Evolutionary conservation across 331 rosid genomes (phyloP).

Genomic region (Saraca asoca): DNA sequence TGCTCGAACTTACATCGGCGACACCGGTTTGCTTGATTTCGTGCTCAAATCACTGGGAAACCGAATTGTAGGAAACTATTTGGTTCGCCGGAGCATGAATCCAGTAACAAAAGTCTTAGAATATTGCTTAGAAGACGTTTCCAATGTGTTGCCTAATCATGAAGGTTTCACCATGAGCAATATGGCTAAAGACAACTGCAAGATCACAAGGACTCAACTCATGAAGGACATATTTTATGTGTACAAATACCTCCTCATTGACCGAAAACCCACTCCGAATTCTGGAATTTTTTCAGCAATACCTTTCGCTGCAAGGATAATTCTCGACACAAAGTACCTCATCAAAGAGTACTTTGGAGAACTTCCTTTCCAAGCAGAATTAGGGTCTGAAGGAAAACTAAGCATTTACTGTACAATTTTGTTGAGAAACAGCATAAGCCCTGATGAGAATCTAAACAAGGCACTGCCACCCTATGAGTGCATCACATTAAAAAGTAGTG

Average conservation of each 20-base stretch:
- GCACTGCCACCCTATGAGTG: slow-evolving; percentile 65
- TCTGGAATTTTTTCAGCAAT: slow-evolving; percentile 59
- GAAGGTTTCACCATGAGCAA: slow-evolving; percentile 42
- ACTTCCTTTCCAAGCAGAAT: slow-evolving; percentile 41
- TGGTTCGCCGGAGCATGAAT: slow-evolving; percentile 77
- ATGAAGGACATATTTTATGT: slow-evolving; percentile 66
- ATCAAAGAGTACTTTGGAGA: slow-evolving; percentile 54
- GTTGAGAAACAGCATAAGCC: slow-evolving; percentile 32
- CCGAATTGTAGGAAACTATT: slow-evolving; percentile 72
- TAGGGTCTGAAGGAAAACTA: slow-evolving; percentile 49
- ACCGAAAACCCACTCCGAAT: slow-evolving; percentile 39
- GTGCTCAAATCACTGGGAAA: slow-evolving; percentile 85
- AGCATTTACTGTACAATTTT: slow-evolving; percentile 55
- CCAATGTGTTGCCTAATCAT: slow-evolving; percentile 48
- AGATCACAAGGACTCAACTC: slow-evolving; percentile 59
- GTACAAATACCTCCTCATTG: slow-evolving; percentile 60
- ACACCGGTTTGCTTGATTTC: slow-evolving; percentile 75
- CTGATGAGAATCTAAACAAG: slow-evolving; percentile 9
- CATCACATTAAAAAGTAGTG: slow-evolving; percentile 48
- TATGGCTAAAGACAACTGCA: slow-evolving; percentile 50
- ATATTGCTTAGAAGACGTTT: slow-evolving; percentile 80
- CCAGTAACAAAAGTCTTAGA: slow-evolving; percentile 84
- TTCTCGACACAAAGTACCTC: slow-evolving; percentile 72
- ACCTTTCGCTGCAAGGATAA: slow-evolving; percentile 61
- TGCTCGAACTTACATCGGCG: slow-evolving; percentile 74